phyloP scores from a whole-genome alignment of 2,329 filamentous ascomycete genomes.

The Botrytis porri region DNA sequence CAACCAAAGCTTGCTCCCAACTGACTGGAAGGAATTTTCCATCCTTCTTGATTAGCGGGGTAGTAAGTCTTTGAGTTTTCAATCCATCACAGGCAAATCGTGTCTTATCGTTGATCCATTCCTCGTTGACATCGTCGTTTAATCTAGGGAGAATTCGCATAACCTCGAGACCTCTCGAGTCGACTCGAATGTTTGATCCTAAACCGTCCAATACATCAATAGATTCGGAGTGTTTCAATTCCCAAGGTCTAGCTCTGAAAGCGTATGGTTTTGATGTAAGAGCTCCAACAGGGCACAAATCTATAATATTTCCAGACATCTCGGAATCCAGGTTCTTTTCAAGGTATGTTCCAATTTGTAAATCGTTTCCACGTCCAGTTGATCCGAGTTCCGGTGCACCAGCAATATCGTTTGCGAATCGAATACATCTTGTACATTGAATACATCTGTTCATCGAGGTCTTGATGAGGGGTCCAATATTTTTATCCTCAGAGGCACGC shows the following conservation, averaged over 20 bases:
- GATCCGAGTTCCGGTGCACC: conserved; percentile 94
- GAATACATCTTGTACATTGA: conserved; percentile 96
- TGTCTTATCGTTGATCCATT: conserved; percentile 99
- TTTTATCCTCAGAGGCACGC: conserved; percentile 98
- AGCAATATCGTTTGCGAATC: conserved; percentile 96
- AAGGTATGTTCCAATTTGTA: conserved; percentile 97
- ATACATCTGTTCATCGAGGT: conserved; percentile 99
- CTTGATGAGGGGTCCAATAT: conserved; percentile 96
- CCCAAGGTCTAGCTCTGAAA: conserved; percentile 95
- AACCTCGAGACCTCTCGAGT: conserved; percentile 89
- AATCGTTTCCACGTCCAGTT: conserved; percentile 89
- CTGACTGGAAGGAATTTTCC: conserved; percentile 89
- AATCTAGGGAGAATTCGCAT: conserved; percentile 91
- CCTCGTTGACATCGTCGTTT: conserved; percentile 98
- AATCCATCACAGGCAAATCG: conserved; percentile 95
- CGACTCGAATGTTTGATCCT: conserved; percentile 91
- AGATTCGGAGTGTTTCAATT: conserved; percentile 92
- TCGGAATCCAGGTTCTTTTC: conserved; percentile 93
- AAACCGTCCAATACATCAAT: conserved; percentile 91
- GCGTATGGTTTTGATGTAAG: conserved; percentile 97
- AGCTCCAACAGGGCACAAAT: conserved; percentile 95
- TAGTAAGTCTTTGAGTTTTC: conserved; percentile 92
- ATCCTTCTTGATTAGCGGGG: conserved; percentile 82
- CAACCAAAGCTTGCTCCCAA: conserved; percentile 92
- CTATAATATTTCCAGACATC: conserved; percentile 94